Percentiles rank a stretch among this genome's conserved stretches.
Conservation (phyloP, 495 filamentous ascomycete genomes). For the Xylaria nigripes region DNA sequence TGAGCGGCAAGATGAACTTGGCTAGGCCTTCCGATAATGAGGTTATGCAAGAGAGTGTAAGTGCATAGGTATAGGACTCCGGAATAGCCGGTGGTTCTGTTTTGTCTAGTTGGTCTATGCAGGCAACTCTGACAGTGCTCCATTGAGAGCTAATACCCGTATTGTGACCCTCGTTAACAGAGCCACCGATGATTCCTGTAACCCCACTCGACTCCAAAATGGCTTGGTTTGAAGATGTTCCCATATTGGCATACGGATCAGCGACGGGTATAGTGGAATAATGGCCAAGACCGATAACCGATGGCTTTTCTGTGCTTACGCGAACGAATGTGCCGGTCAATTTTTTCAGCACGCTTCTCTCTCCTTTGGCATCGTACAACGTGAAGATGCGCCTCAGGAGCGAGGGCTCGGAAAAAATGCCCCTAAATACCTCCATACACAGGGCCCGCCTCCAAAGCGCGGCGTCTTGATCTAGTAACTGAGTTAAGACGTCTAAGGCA, state of each 20-base stretch:
- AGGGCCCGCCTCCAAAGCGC: conserved; percentile 76
- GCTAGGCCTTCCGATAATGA: conserved; percentile 84
- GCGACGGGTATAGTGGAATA: conserved; percentile 70
- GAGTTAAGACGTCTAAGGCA: conserved; percentile 74
- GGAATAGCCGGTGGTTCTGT: conserved; percentile 72
- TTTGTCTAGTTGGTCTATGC: conserved; percentile 92
- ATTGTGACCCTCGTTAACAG: conserved; percentile 57
- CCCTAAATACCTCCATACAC: conserved; percentile 84
- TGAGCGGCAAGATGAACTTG: conserved; percentile 84
- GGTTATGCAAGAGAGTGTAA: conserved; percentile 81
- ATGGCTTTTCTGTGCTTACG: conserved; percentile 81
- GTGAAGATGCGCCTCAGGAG: conserved; percentile 74
- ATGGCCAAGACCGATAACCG: conserved; percentile 74
- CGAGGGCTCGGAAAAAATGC: conserved; percentile 69
- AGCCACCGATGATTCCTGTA: conserved; percentile 74
- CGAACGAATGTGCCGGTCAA: conserved; percentile 78
- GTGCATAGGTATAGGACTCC: conserved; percentile 87
- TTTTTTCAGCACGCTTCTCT: conserved; percentile 69
- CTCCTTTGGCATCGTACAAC: conserved; percentile 63
- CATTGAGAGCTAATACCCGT: conserved; percentile 80
- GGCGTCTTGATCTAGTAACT: conserved; percentile 79
- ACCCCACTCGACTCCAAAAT: conserved; percentile 82
- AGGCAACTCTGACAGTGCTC: conserved; percentile 81
- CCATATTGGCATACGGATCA: conserved; percentile 30
- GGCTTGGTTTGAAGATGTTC: conserved; percentile 60